phyloP scores from a whole-genome alignment of 805 yeast genomes.

The Ogataea polymorpha region DNA sequence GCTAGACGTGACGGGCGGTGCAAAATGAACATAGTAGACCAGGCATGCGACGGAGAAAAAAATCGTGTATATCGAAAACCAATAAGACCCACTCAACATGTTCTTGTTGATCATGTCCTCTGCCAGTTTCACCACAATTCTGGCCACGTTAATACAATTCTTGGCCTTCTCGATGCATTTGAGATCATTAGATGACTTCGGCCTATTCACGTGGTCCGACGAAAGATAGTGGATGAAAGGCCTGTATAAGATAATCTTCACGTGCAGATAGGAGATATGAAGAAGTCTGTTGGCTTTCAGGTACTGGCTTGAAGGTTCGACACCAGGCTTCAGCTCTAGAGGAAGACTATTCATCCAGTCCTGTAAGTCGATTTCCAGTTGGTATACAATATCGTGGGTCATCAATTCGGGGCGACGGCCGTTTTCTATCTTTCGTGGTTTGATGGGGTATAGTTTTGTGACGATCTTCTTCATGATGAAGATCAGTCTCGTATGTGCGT shows the following conservation, averaged over 20 bases:
- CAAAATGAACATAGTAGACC: slow-evolving; percentile 69
- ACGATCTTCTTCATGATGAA: slow-evolving; percentile 69
- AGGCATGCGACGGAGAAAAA: slow-evolving; percentile 86
- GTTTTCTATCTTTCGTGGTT: slow-evolving; percentile 33
- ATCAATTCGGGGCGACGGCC: slow-evolving; percentile 33
- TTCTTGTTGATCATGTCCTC: slow-evolving; percentile 73
- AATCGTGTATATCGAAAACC: slow-evolving; percentile 88
- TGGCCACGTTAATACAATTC: slow-evolving; percentile 80
- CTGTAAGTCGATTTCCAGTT: slow-evolving; percentile 65
- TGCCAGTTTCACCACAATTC: slow-evolving; percentile 77
- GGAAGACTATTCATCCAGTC: slow-evolving; percentile 74
- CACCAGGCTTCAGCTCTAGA: slow-evolving; percentile 64
- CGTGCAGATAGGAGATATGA: slow-evolving; percentile 69
- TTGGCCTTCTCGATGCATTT: slow-evolving; percentile 70
- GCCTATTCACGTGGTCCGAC: slow-evolving; percentile 40
- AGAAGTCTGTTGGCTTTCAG: slow-evolving; percentile 71
- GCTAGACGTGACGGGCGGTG: slow-evolving; percentile 30
- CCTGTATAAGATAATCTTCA: slow-evolving; percentile 76
- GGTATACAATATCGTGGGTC: slow-evolving; percentile 45
- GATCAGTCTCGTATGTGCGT: slow-evolving; percentile 76
- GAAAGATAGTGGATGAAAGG: slow-evolving; percentile 85
- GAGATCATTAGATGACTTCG: slow-evolving; percentile 41
- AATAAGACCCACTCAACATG: slow-evolving; percentile 77
- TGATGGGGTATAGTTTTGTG: slow-evolving; percentile 71
- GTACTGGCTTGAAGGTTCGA: slow-evolving; percentile 63